Base-by-base conservation (phyloP, 73 alveolate genomes). In the Blepharisma japonicum region DNA sequence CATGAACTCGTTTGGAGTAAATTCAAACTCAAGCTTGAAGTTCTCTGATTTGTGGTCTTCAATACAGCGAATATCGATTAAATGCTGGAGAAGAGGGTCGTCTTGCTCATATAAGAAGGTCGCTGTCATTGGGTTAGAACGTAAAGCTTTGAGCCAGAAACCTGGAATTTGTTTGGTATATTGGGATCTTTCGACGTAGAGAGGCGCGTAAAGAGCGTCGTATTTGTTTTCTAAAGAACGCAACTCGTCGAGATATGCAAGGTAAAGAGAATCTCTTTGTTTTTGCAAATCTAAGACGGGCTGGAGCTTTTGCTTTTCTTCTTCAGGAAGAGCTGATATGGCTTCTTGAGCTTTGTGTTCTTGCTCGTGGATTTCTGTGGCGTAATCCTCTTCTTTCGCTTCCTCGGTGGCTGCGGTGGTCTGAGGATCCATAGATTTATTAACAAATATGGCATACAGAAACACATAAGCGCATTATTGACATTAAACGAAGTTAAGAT, bases 261-360 rank as follows among this genome's bases (percentile, higher is more conserved):
- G 74, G 74, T 14, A 61, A 39, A 61, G 74, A 18, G 74, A 20
- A 61, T 14, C 23, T 61, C 74, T 61, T 61, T 61, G 74, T 25
- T 61, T 61, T 61, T 61, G 74, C 47, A 61, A 9, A n/a, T 61
- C 74, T 14, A 61, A 39, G 23, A 25, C 74, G 0, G 74, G 74
- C 38, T 14, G 49, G 11, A 61, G 50, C 18, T 2, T 20, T 25
- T 8, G 47, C 5, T 25, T 61, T 14, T 20, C 74, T 25, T 61
- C 49, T 25, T 61, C 74, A 14, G 74, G 74, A 14, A 18, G 74
- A 14, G 14, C 23, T 14, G 74, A 14, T 14, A 61, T n/a, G n/a
- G 14, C 74, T 20, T 61, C 74, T 61, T 61, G 47, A 18, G 74
- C 50, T 25, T 61, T 14, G 18, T 5, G 14, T 61, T 61, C 74